Conservation (phyloP, 2,329 filamentous ascomycete species). For the Seiridium unicorne region DNA sequence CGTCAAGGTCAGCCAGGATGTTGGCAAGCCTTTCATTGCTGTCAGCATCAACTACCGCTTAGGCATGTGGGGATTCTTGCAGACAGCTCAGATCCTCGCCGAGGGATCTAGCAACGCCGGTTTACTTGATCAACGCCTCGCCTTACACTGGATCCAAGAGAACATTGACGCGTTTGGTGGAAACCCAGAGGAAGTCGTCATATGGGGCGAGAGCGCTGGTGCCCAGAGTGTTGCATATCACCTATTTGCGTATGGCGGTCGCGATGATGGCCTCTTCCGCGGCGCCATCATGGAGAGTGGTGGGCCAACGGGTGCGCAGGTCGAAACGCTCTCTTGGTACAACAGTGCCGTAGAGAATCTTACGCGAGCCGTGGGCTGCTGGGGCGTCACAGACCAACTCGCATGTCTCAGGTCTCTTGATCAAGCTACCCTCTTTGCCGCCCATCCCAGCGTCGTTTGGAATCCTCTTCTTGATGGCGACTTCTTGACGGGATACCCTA, state of each 20-base stretch:
- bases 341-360: slow-evolving; percentile 30
- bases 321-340: slow-evolving; percentile 33
- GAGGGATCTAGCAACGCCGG: slow-evolving; percentile 48
- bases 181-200: slow-evolving; percentile 40
- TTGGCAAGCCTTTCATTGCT: slow-evolving; percentile 51
- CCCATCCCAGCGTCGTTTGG: slow-evolving; percentile 35
- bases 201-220: slow-evolving; percentile 48
- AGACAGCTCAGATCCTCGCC: slow-evolving; percentile 39
- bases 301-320: slow-evolving; percentile 28
- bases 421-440: slow-evolving; percentile 29
- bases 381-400: slow-evolving; percentile 30
- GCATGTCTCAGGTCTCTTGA: slow-evolving; percentile 34
- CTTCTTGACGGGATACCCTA: slow-evolving; percentile 46
- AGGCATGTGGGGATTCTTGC: slow-evolving; percentile 52
- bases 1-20: slow-evolving; percentile 49
- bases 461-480: slow-evolving; percentile 45
- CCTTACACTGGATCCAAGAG: slow-evolving; percentile 49
- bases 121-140: slow-evolving; percentile 47
- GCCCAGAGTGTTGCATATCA: slow-evolving; percentile 44
- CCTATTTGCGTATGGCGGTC: slow-evolving; percentile 52
- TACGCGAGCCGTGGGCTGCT: slow-evolving; percentile 33
- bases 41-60: slow-evolving; percentile 55
- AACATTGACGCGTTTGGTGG: slow-evolving; percentile 53
- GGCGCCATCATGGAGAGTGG: slow-evolving; percentile 54
- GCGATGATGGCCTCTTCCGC: slow-evolving; percentile 54